Base-by-base conservation (phyloP, 441 rosid species). In the Adansonia gregorii region DNA sequence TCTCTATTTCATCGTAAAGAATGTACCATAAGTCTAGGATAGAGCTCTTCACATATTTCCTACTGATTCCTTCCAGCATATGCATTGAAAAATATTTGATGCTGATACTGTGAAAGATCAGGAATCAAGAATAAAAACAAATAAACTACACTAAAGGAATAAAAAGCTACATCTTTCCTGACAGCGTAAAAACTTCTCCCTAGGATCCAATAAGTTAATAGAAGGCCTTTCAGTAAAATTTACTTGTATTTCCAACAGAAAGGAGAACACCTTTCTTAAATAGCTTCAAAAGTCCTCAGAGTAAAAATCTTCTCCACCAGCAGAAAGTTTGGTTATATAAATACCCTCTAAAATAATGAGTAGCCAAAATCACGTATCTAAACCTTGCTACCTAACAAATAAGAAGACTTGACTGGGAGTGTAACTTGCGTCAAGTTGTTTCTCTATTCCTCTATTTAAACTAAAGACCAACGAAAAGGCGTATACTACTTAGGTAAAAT, bases 131-230 rank as follows among this genome's bases (percentile, higher is more conserved):
- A 68, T 48, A 20, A 8, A 12, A 46, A 46, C 11, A 68, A 68
- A 46, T 5, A 61, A 60, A 9, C 41, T 12, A 48, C 56, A 65
- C 55, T 22, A 67, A 9, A 14, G 45, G 24, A 66, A 66, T 6
- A 67, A 4, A 8, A 67, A 67, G 31, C 55, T 67, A 67, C 54
- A 67, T n/a, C 17, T 11, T 10, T 67, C 71, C 71, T 67, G 9
- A 31, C 71, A 67, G 72, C 54, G 4, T 66, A 55, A 19, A 45
- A 43, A 9, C 4, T 67, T 17, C 31, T 67, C 15, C 27, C 19
- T 67, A 10, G 27, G 31, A 43, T 67, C 52, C 12, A 8, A 67
- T 64, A 46, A 46, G 27, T 17, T 17, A n/a, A 54, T 4, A 66
- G 31, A 67, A 19, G 45, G 73, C 20, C 6, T 2, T 67, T 51